Base-by-base conservation (phyloP, 2,329 filamentous ascomycete genomes). In the Fusarium denticulatum region DNA sequence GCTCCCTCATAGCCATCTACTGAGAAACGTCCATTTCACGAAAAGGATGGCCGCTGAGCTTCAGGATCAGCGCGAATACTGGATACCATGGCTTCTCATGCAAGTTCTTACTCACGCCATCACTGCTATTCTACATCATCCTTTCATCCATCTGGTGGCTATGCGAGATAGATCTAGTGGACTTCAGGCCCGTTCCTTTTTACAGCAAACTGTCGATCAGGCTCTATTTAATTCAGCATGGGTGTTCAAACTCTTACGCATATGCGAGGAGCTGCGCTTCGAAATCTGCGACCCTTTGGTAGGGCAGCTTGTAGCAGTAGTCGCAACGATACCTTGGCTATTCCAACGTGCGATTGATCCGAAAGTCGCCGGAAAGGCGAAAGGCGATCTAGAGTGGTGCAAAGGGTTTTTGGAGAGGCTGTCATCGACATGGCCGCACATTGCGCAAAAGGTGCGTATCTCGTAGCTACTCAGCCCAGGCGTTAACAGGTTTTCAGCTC, bases 301-400 rank as follows among this genome's bases (percentile, higher is more conserved):
- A 0, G 64, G 65, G 9, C 64, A 73, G 3, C 11, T 67, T 13
- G 67, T 73, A 22, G 66, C 70, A 3, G 67, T 70, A 7, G 50
- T 56, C 1, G 58, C 71, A 7, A 73, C 70, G 6, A 52, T 67
- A 26, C 62, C 61, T 3, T 73, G 71, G 70, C 11, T 73, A 1
- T 73, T 73, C 16, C 71, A 71, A 11, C 59, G 60, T 7, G 52
- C 71, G 0, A 46, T 58, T 3, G 71, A 73, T 11, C 11, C 20
- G 1, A 64, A 63, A 18, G 32, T 73, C 3, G 50, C 71, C 5
- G 36, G 42, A 11, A 73, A 52, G 11, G 66, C 66, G 0, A 65
- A 37, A 4, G 30, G 42, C 3, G 55, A 73, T 9, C 12, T 73
- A 0, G 20, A 15, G 1, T 63, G 53, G 46, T 73, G 70, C 16